These are phyloP conservation scores for Amborella trichopoda DNA, from an alignment of 164 flowering plant genomes.

Conservation along the genomic window DNA sequence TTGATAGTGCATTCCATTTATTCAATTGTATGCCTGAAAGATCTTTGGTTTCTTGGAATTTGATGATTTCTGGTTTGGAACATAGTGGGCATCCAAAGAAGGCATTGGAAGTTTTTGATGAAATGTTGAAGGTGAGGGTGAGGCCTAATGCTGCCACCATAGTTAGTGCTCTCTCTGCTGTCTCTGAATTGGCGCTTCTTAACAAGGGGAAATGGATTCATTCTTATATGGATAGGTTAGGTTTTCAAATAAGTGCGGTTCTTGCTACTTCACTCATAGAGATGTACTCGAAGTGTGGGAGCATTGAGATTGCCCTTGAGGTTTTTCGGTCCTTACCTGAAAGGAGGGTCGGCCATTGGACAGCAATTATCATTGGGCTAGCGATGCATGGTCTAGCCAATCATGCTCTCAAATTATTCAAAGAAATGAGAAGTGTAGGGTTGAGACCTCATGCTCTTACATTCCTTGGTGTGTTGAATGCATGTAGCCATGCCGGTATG, in stretches of 20 bases:
- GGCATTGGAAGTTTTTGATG: constrained; percentile 5
- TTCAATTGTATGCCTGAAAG: constrained; percentile 6
- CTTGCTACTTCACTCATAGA: constrained; percentile 10
- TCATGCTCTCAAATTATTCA: constrained; percentile 4
- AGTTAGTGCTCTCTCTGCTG: constrained; percentile 5
- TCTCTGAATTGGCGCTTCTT: constrained; percentile 7
- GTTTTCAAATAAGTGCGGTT: constrained; percentile 2
- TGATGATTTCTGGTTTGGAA: constrained; percentile 6
- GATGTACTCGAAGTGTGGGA: constrained; percentile 13
- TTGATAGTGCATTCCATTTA: neutral
- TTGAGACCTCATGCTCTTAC: constrained; percentile 7
- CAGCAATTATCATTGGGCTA: constrained; percentile 9
- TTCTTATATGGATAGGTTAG: constrained; percentile 1
- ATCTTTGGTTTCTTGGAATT: constrained; percentile 10
- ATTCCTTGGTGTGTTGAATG: constrained; percentile 11
- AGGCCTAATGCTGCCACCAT: constrained; percentile 6
- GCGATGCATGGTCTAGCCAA: constrained; percentile 7
- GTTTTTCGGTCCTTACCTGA: neutral
- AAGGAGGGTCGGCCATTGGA: constrained; percentile 8
- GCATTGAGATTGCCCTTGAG: constrained; percentile 6
- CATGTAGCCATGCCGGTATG: constrained; percentile 12
- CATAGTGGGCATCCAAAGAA: constrained; percentile 4
- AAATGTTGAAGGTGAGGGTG: constrained; percentile 4
- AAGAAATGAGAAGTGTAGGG: neutral
- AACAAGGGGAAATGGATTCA: constrained; percentile 11